These are phyloP conservation scores for Calophaca sinica DNA, from an alignment of 306 rosid genomes.

Conservation along the genomic window DNA sequence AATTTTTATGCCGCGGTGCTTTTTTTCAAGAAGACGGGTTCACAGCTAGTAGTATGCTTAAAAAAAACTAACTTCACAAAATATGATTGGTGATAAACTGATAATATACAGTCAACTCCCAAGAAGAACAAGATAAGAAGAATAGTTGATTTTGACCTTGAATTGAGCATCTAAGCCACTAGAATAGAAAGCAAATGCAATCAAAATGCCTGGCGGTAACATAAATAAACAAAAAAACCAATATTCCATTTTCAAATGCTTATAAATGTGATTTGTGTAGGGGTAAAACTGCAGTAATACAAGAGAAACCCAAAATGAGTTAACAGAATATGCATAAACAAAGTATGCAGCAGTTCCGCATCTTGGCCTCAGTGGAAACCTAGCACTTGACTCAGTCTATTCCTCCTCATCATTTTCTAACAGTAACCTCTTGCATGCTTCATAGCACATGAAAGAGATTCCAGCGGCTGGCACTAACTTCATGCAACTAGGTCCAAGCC, in stretches of 20 bases:
- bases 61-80: conserved; percentile 3
- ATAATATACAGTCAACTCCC: background rate
- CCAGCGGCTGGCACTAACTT: conserved; percentile 97
- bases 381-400: conserved; percentile 38
- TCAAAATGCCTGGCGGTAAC: background rate
- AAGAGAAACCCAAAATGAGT: conserved; percentile 40
- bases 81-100: background rate
- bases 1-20: too few relatives aligned
- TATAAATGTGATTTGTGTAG: conserved; percentile 17
- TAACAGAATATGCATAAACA: conserved; percentile 18
- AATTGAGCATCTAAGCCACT: conserved; percentile 21
- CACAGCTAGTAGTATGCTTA: background rate
- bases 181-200: background rate
- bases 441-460: conserved; percentile 97
- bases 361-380: conserved; percentile 22
- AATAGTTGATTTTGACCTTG: conserved; percentile 13
- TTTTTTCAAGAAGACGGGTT: too few relatives aligned
- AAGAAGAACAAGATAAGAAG: background rate
- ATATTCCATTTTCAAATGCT: conserved; percentile 42
- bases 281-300: conserved; percentile 31
- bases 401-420: conserved; percentile 68
- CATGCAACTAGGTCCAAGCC: conserved; percentile 96
- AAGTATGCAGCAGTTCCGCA: conserved; percentile 24
- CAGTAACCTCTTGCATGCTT: conserved; percentile 90
- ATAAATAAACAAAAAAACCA: conserved; percentile 14